Conservation (phyloP, 2,329 filamentous ascomycete species). For the Fusarium sp. region DNA sequence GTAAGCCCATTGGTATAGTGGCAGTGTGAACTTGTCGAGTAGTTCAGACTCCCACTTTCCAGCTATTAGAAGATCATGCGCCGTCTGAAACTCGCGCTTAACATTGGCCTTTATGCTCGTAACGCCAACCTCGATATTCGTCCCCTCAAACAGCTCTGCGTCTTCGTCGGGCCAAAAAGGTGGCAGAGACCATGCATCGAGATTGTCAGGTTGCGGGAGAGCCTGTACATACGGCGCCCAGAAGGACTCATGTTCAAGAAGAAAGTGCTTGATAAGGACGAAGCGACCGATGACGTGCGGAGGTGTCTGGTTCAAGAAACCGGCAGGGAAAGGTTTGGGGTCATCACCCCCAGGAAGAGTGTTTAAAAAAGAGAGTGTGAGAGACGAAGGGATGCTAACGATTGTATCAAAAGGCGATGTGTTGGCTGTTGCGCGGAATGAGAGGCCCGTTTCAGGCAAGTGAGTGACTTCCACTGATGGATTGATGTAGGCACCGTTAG, state of each 20-base stretch:
- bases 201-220: constrained; percentile 73
- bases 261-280: constrained; percentile 78
- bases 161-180: constrained; percentile 76
- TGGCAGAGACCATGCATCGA: constrained; percentile 68
- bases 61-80: constrained; percentile 56
- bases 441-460: constrained; percentile 66
- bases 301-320: constrained; percentile 65
- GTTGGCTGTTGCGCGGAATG: constrained; percentile 65
- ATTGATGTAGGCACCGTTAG: constrained; percentile 65
- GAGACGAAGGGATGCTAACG: constrained; percentile 66
- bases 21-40: constrained; percentile 58
- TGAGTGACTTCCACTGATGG: constrained; percentile 67
- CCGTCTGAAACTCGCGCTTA: constrained; percentile 62
- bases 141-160: constrained; percentile 69
- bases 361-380: constrained; percentile 73
- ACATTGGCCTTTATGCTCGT: constrained; percentile 64
- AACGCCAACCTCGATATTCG: constrained; percentile 66
- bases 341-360: constrained; percentile 55
- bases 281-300: constrained; percentile 76
- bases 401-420: constrained; percentile 60
- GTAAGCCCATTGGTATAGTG: constrained; percentile 75
- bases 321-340: constrained; percentile 59
- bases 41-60: constrained; percentile 48
- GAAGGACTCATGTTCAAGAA: constrained; percentile 70
- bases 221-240: constrained; percentile 79